These are phyloP conservation scores for Ophiognomonia clavigignenti-juglandacearum DNA, from an alignment of 2,329 filamentous ascomycete species.

Conservation along the genomic window DNA sequence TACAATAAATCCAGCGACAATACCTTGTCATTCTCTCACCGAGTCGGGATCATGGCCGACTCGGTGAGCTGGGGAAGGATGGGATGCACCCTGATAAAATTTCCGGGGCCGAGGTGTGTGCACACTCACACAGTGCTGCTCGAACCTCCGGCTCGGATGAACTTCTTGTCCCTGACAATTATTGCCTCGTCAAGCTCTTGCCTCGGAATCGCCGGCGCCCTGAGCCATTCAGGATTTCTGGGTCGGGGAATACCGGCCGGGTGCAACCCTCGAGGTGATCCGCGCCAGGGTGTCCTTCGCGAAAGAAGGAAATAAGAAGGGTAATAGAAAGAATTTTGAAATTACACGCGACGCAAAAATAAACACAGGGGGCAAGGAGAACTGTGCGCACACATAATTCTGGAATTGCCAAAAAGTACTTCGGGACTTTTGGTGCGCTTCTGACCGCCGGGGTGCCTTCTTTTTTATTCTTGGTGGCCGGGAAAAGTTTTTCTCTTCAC, in stretches of 20 bases:
- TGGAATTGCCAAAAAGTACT: no score
- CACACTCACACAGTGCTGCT: not conserved
- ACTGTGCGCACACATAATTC: no score
- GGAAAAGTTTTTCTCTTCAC: not conserved
- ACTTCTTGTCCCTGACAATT: not conserved
- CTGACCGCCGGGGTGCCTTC: not conserved
- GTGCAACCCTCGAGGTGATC: not conserved
- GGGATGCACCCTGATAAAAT: not conserved
- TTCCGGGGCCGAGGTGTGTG: no score
- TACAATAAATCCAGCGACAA: no score
- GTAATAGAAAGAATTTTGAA: not conserved
- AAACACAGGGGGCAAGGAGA: no score
- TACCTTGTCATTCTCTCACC: not conserved
- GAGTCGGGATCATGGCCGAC: not conserved
- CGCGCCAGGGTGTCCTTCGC: not conserved
- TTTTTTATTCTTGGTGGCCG: not conserved
- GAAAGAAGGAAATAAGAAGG: not conserved
- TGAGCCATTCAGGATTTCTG: no score
- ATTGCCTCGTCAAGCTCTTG: not conserved
- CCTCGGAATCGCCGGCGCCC: not conserved
- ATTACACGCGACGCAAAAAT: not conserved
- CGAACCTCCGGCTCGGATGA: not conserved
- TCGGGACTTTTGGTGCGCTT: not conserved
- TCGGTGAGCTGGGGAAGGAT: not conserved
- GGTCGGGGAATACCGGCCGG: not conserved